Evolutionary conservation across 1,284 basidiomycete genomes (phyloP).

Genomic region (Blastosporella zonata): DNA sequence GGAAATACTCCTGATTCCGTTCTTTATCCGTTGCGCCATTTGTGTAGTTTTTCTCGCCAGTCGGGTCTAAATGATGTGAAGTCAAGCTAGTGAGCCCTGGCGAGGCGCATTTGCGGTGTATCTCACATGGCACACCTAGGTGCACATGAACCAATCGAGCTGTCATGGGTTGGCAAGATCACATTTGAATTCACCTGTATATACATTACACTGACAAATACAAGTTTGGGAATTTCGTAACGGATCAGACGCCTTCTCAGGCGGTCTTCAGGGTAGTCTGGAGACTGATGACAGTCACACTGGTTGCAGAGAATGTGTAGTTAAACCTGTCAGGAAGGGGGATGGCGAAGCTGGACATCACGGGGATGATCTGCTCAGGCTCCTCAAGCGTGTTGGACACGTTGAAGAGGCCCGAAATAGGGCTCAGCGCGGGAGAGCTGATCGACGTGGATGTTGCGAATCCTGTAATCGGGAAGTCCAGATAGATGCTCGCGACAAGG

Average conservation of each 20-base stretch:
- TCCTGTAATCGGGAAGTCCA: slow-evolving; percentile 28
- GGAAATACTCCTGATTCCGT: slow-evolving; percentile 16
- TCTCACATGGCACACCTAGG: slow-evolving; percentile 10
- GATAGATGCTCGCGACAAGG: slow-evolving; percentile 31
- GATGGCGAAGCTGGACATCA: slow-evolving; percentile 25
- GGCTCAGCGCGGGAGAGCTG: slow-evolving; percentile 27
- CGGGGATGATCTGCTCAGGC: slow-evolving; percentile 30
- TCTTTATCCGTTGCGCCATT: slow-evolving; percentile 22
- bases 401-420: slow-evolving; percentile 31
- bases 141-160: not conserved
- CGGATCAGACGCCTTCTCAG: slow-evolving; percentile 1
- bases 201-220: no score
- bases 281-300: slow-evolving; percentile 28
- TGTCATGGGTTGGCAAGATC: not conserved
- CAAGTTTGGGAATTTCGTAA: not conserved
- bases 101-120: not conserved
- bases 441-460: slow-evolving; percentile 26
- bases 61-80: not conserved
- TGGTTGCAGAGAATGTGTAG: slow-evolving; percentile 33
- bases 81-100: not conserved
- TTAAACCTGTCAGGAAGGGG: slow-evolving; percentile 29
- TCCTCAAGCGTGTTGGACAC: slow-evolving; percentile 32
- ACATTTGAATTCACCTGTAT: not conserved
- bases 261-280: slow-evolving; percentile 17
- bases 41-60: slow-evolving; percentile 12